These are phyloP conservation scores for Aspergillus felis DNA, from an alignment of 2,329 filamentous ascomycete genomes.

Conservation along the genomic window DNA sequence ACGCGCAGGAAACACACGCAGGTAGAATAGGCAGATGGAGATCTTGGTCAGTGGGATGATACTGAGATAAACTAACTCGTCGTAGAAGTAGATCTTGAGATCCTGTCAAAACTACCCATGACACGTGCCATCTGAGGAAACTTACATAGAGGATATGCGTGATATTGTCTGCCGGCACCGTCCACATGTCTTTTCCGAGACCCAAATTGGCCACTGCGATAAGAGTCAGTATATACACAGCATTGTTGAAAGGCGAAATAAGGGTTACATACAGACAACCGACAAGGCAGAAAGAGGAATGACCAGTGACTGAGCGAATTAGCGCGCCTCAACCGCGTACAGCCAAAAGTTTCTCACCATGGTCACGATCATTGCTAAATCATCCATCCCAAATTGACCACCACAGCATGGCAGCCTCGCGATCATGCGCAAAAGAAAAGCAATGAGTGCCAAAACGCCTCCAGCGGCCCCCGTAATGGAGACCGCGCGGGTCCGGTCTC, in stretches of 20 bases:
- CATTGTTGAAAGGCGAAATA: too few relatives aligned
- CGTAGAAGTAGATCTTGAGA: slow-evolving; percentile 28
- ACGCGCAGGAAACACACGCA: slow-evolving; percentile 39
- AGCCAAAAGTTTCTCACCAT: slow-evolving; percentile 17
- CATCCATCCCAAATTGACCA: slow-evolving; percentile 39
- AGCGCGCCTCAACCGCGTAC: background rate
- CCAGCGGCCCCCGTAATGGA: slow-evolving; percentile 33
- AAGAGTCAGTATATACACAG: background rate
- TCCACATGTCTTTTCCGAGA: slow-evolving; percentile 46
- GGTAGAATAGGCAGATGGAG: slow-evolving; percentile 37
- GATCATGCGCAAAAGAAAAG: slow-evolving; percentile 33
- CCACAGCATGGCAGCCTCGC: slow-evolving; percentile 34
- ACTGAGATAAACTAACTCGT: slow-evolving; percentile 31
- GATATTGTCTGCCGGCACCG: slow-evolving; percentile 40
- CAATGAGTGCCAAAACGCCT: slow-evolving; percentile 31
- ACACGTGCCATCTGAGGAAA: slow-evolving; percentile 21
- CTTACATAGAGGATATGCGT: slow-evolving; percentile 38
- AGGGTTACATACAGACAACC: slow-evolving; percentile 19
- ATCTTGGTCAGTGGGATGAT: slow-evolving; percentile 31
- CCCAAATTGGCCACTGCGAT: slow-evolving; percentile 36
- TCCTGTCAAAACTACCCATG: slow-evolving; percentile 16
- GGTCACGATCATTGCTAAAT: slow-evolving; percentile 34
- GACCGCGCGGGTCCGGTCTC: slow-evolving; percentile 30
- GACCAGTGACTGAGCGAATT: slow-evolving; percentile 12
- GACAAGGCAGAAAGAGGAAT: slow-evolving; percentile 24